phyloP scores from a whole-genome alignment of 805 yeast genomes.

The Huiozyma naganishii region DNA sequence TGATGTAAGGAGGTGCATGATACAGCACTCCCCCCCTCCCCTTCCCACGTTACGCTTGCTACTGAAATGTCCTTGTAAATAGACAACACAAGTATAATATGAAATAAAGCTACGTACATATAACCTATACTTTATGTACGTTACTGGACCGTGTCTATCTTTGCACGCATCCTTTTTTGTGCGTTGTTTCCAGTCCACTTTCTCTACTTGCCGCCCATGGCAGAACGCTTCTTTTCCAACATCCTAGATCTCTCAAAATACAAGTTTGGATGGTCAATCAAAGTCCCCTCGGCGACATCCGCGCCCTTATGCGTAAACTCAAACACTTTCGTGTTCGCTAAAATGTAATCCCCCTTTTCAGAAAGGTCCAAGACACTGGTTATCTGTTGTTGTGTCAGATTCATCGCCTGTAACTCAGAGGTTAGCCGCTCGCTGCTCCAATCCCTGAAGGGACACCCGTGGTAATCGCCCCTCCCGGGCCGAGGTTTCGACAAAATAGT shows the following conservation, averaged over 20 bases:
- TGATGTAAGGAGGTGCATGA: constrained; percentile 11
- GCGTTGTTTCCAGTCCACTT: not conserved
- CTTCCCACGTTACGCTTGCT: not conserved
- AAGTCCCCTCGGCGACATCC: constrained; percentile 29
- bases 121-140: not conserved
- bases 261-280: constrained; percentile 76
- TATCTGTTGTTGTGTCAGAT: constrained; percentile 36
- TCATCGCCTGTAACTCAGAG: constrained; percentile 44
- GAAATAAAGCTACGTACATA: not conserved
- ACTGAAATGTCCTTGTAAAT: constrained; percentile 4
- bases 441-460: constrained; percentile 91
- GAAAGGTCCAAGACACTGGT: constrained; percentile 58
- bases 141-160: no score
- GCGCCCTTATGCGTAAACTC: constrained; percentile 42
- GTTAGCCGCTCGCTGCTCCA: constrained; percentile 54
- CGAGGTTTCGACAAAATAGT: constrained; percentile 63
- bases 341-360: constrained; percentile 58
- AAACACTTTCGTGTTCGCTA: constrained; percentile 84
- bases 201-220: not conserved
- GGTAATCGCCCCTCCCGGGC: constrained; percentile 58
- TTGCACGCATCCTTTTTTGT: no score
- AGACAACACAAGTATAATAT: not conserved
- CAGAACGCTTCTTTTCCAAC: constrained; percentile 30
- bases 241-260: constrained; percentile 72
- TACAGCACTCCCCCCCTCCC: not conserved